These are phyloP conservation scores for Ustilago xerochloae DNA, from an alignment of 1,284 basidiomycete genomes.

Conservation along the genomic window DNA sequence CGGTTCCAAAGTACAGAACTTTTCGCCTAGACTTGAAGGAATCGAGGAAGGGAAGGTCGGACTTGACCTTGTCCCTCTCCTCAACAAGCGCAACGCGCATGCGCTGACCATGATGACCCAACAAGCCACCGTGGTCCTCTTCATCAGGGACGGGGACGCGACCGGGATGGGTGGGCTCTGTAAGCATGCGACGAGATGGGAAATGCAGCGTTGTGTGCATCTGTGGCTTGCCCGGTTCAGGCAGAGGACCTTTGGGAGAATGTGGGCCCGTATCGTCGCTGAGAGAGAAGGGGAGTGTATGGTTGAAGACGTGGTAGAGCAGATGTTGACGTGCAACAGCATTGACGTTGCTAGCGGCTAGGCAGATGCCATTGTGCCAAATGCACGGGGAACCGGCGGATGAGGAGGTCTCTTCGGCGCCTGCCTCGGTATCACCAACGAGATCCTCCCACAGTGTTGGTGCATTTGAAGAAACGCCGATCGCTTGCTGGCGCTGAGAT, in stretches of 20 bases:
- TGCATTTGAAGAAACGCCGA: not conserved
- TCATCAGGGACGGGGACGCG: slow-evolving; percentile 62
- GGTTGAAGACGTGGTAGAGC: slow-evolving; percentile 94
- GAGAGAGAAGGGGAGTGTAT: slow-evolving; percentile 72
- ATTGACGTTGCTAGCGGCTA: slow-evolving; percentile 75
- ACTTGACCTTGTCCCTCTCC: slow-evolving; percentile 25
- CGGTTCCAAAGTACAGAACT: slow-evolving; percentile 73
- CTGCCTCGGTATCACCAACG: slow-evolving; percentile 7
- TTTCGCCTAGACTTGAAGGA: slow-evolving; percentile 2
- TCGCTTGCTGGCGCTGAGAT: not conserved
- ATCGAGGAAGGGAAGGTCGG: not conserved
- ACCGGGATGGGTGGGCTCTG: slow-evolving; percentile 71
- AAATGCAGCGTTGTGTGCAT: slow-evolving; percentile 67
- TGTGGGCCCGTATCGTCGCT: slow-evolving; percentile 71
- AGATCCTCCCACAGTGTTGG: slow-evolving; percentile 36
- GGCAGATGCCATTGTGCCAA: slow-evolving; percentile 26
- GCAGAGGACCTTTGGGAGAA: slow-evolving; percentile 76
- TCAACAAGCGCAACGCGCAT: slow-evolving; percentile 72
- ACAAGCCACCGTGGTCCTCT: slow-evolving; percentile 73
- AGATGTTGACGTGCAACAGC: slow-evolving; percentile 86
- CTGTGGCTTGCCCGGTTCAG: slow-evolving; percentile 65
- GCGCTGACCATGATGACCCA: slow-evolving; percentile 84
- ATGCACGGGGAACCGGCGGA: slow-evolving; percentile 8
- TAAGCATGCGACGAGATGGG: slow-evolving; percentile 85
- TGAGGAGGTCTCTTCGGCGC: not conserved